Percentiles rank a stretch among this genome's conserved stretches.
These are phyloP conservation scores for Wolfiporia cocos DNA, from an alignment of 1,284 basidiomycete species.

Conservation along the genomic window DNA sequence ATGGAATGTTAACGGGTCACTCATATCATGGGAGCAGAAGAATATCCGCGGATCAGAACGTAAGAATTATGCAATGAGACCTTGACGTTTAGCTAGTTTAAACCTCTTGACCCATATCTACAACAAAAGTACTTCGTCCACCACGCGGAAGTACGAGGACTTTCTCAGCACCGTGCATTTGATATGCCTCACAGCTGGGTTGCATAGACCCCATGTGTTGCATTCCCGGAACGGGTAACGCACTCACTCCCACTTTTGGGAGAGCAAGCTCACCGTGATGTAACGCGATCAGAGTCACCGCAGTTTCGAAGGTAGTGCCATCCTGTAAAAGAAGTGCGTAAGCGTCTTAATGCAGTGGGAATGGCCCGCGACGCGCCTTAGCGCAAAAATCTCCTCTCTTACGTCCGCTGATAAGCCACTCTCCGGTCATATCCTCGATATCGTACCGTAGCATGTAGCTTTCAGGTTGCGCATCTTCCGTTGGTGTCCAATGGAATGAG, in stretches of 20 bases:
- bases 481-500: conserved; percentile 68
- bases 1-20: too few species aligned
- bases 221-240: conserved; percentile 45
- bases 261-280: conserved; percentile 71
- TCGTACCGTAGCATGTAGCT: conserved; percentile 65
- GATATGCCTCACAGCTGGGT: conserved; percentile 67
- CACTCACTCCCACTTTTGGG: conserved; percentile 61
- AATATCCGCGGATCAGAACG: too few species aligned
- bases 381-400: conserved; percentile 76
- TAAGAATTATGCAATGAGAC: too few species aligned
- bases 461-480: conserved; percentile 33
- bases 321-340: conserved; percentile 36
- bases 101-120: conserved; percentile 57
- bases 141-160: conserved; percentile 70
- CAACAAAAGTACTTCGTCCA: conserved; percentile 72
- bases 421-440: conserved; percentile 66
- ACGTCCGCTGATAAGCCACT: conserved; percentile 79
- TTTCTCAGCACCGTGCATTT: conserved; percentile 71
- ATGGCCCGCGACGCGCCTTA: conserved; percentile 34
- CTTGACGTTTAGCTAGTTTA: too few species aligned
- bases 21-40: too few species aligned
- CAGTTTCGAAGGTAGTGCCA: conserved; percentile 44
- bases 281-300: conserved; percentile 71
- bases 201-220: conserved; percentile 49
- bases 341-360: conserved; percentile 2